Evolutionary conservation across 2,329 filamentous ascomycete species (phyloP).

Genomic region (Kalaharituber pfeilii): DNA sequence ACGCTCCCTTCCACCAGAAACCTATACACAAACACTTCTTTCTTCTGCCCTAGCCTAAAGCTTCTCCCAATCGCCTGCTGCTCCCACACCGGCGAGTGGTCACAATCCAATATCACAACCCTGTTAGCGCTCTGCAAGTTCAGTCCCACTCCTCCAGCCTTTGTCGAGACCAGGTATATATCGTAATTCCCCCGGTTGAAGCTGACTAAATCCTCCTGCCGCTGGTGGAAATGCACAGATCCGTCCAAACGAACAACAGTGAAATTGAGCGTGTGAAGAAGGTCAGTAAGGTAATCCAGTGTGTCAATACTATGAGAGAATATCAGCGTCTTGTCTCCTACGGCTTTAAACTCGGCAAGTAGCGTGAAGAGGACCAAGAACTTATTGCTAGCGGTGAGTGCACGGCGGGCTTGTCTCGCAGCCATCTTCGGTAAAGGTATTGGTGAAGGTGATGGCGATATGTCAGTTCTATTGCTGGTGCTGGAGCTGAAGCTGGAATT

Average conservation of each 20-base stretch:
- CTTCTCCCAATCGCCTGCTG: constrained; percentile 75
- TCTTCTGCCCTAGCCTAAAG: constrained; percentile 68
- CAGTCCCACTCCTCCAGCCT: constrained; percentile 62
- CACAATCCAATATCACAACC: constrained; percentile 58
- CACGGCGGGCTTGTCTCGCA: too few relatives aligned
- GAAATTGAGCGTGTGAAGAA: neutral
- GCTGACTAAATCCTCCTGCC: neutral
- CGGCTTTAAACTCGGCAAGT: neutral
- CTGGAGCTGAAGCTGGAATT: too few relatives aligned
- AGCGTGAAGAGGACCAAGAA: neutral
- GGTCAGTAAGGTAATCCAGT: constrained; percentile 38
- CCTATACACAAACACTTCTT: constrained; percentile 73
- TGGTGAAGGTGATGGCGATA: too few relatives aligned
- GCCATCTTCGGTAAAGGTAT: too few relatives aligned
- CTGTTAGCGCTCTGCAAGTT: constrained; percentile 74
- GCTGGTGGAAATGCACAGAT: neutral
- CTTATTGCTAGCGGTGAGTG: neutral
- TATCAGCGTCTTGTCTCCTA: constrained; percentile 54
- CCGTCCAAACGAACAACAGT: neutral
- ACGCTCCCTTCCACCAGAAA: constrained; percentile 30
- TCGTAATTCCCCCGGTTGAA: neutral
- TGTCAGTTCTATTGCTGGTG: too few relatives aligned
- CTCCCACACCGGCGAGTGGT: constrained; percentile 64
- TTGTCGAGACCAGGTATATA: constrained; percentile 67
- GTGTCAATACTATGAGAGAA: constrained; percentile 60